A percentile compares a stretch with the other conserved stretches of the same genome.
Conservation (phyloP, 352 stramenopile genomes). For the Globisporangium ultimum region DNA sequence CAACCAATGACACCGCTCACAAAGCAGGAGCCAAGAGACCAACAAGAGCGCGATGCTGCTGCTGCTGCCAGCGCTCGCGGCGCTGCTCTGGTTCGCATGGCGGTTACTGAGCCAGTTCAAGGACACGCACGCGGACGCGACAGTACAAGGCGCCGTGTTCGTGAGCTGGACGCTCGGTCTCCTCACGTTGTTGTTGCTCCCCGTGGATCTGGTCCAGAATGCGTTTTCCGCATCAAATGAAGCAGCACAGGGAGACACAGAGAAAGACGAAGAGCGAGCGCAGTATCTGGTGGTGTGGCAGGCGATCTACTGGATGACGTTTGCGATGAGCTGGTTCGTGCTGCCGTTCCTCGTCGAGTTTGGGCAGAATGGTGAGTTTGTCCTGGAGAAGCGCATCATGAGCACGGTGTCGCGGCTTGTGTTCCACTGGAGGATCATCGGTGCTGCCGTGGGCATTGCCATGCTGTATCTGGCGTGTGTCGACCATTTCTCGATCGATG, state of each 20-base stretch:
- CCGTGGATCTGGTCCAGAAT: constrained; percentile 53
- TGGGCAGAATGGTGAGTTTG: constrained; percentile 60
- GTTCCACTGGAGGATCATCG: constrained; percentile 57
- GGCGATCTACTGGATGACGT: constrained; percentile 65
- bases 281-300: constrained; percentile 43
- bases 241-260: too few relatives aligned
- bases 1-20: background rate
- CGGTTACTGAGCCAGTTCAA: constrained; percentile 56
- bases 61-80: constrained; percentile 34
- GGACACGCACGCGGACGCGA: constrained; percentile 32
- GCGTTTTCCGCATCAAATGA: constrained; percentile 10
- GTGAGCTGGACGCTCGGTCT: constrained; percentile 60
- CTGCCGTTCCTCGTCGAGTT: constrained; percentile 67
- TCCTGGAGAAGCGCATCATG: constrained; percentile 26
- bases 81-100: constrained; percentile 58
- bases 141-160: constrained; percentile 47
- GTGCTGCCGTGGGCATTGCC: constrained; percentile 18
- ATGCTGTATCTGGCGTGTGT: constrained; percentile 52
- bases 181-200: constrained; percentile 53
- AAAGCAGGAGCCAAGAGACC: too few relatives aligned
- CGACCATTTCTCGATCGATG: constrained; percentile 14
- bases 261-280: constrained; percentile 1
- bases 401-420: constrained; percentile 40
- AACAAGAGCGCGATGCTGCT: constrained; percentile 29
- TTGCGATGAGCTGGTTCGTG: constrained; percentile 57